phyloP scores from a whole-genome alignment of 768 basidiomycete species.

The Amanita muscaria region DNA sequence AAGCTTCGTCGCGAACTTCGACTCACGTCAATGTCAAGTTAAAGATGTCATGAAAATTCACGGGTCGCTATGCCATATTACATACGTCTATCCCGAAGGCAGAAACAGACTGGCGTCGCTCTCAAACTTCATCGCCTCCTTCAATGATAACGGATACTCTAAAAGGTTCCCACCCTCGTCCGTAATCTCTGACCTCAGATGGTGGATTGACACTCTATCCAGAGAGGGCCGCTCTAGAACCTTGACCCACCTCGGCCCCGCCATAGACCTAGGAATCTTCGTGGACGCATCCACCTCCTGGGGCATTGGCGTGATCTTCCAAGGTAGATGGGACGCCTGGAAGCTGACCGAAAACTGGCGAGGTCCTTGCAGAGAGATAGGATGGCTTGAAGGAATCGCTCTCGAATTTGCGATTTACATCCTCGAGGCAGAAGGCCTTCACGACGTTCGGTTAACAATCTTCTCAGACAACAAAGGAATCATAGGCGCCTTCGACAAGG shows the following conservation, averaged over 20 bases:
- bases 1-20: conserved; percentile 12
- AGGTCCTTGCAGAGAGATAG: conserved; percentile 20
- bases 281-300: conserved; percentile 27
- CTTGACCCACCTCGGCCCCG: conserved; percentile 10
- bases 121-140: too few relatives aligned
- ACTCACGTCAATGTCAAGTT: conserved; percentile 10
- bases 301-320: conserved; percentile 11
- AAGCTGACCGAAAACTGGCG: conserved; percentile 13
- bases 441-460: conserved; percentile 16
- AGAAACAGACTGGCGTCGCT: conserved; percentile 16
- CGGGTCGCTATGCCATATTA: conserved; percentile 23
- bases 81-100: conserved; percentile 20
- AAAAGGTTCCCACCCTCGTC: too few relatives aligned
- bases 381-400: conserved; percentile 19
- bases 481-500: too few relatives aligned
- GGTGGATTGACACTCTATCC: conserved; percentile 18
- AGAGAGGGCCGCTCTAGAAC: conserved; percentile 1
- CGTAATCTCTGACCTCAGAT: conserved; percentile 19
- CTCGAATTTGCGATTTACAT: too few relatives aligned
- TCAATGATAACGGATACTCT: too few relatives aligned
- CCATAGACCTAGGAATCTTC: conserved; percentile 17
- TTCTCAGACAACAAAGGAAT: conserved; percentile 29
- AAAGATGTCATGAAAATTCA: conserved; percentile 19
- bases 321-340: conserved; percentile 16
- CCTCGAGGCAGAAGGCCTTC: conserved; percentile 4